phyloP scores from a whole-genome alignment of 306 rosid species.

The Crotalaria pallida region DNA sequence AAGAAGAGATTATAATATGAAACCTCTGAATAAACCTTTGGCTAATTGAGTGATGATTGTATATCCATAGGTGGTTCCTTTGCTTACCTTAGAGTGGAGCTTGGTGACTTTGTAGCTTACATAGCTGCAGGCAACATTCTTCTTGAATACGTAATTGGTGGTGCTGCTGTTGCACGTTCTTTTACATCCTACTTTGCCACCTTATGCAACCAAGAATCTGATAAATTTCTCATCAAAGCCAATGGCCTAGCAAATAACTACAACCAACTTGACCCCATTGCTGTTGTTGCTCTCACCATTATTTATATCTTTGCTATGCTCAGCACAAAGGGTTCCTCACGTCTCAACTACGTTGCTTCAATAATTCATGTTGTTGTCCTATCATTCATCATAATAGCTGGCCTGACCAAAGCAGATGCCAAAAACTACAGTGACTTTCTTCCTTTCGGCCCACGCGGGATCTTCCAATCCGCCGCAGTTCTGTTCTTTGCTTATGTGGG shows the following conservation, averaged over 20 bases:
- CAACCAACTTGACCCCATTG: constrained; percentile 52
- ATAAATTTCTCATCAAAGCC: constrained; percentile 48
- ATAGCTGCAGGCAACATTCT: constrained; percentile 79
- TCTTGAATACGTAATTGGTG: constrained; percentile 55
- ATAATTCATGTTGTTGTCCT: constrained; percentile 44
- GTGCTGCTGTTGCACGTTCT: constrained; percentile 73
- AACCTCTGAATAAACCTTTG: background rate
- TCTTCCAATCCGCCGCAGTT: constrained; percentile 53
- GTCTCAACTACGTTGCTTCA: constrained; percentile 64
- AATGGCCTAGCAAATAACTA: constrained; percentile 3
- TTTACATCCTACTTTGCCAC: constrained; percentile 94
- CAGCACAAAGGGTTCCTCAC: constrained; percentile 68
- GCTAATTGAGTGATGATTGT: background rate
- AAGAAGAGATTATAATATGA: background rate
- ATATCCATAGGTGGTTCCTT: constrained; percentile 64
- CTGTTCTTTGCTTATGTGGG: constrained; percentile 71
- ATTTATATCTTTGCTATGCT: constrained; percentile 31
- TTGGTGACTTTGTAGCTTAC: constrained; percentile 74
- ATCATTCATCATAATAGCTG: constrained; percentile 59
- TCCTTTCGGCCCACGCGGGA: constrained; percentile 39
- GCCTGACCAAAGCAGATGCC: constrained; percentile 46
- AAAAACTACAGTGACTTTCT: constrained; percentile 37
- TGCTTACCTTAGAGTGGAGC: constrained; percentile 78
- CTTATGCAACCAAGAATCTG: constrained; percentile 50
- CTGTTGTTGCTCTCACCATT: constrained; percentile 29